Conservation (phyloP, 768 basidiomycete species). For the Lanmaoa rubissima region DNA sequence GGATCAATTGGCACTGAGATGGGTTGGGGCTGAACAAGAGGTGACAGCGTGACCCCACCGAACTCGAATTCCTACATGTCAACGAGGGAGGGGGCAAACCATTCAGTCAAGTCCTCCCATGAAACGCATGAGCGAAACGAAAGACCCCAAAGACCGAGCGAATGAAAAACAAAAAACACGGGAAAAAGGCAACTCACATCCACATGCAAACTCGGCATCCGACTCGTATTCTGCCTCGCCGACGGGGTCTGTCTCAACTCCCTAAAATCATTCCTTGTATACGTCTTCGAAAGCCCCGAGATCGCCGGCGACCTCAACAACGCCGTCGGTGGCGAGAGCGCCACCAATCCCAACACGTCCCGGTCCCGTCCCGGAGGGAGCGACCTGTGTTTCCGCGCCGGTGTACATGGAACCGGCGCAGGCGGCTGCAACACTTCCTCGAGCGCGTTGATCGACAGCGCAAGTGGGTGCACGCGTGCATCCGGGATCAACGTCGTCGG, state of each 20-base stretch:
- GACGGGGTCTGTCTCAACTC: conserved; percentile 65
- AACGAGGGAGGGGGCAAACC: neutral
- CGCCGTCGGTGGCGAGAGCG: conserved; percentile 68
- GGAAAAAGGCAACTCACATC: conserved; percentile 47
- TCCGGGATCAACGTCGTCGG: conserved; percentile 36
- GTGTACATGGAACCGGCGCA: conserved; percentile 49
- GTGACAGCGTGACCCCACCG: conserved; percentile 26
- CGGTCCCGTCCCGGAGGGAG: conserved; percentile 26
- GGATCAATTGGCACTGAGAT: conserved; percentile 18
- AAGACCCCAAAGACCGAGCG: too few species aligned
- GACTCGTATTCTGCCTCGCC: conserved; percentile 69
- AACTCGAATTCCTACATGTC: conserved; percentile 35
- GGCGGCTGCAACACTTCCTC: conserved; percentile 46
- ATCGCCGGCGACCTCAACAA: conserved; percentile 68
- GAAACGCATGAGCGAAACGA: neutral
- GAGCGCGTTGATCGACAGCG: conserved; percentile 47
- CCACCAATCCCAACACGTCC: conserved; percentile 50
- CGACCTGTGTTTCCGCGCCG: conserved; percentile 39
- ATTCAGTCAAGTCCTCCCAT: neutral
- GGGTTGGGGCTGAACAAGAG: conserved; percentile 31
- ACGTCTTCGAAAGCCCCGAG: conserved; percentile 81
- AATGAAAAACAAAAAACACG: neutral
- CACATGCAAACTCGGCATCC: conserved; percentile 83
- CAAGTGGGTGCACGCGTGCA: conserved; percentile 25
- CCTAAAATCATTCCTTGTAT: conserved; percentile 78